phyloP scores from a whole-genome alignment of 208 protist genomes.

The Trypanosoma brucei region DNA sequence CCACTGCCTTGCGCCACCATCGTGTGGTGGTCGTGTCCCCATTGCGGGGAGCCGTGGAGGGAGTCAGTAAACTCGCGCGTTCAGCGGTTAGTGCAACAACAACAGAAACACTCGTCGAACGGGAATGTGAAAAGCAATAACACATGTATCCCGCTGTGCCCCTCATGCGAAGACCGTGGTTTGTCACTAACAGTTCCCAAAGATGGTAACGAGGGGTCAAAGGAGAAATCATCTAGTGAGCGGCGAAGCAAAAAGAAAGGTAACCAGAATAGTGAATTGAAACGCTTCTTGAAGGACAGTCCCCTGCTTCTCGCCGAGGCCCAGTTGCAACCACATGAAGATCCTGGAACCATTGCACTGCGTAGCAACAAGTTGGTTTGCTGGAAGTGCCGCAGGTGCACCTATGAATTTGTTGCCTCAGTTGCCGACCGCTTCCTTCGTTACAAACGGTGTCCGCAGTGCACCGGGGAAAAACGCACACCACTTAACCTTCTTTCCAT shows the following conservation, averaged over 20 bases:
- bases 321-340: slow-evolving; percentile 44
- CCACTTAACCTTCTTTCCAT: slow-evolving; percentile 57
- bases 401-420: slow-evolving; percentile 45
- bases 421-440: slow-evolving; percentile 49
- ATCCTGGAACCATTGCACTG: slow-evolving; percentile 44
- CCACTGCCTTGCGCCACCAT: slow-evolving; percentile 28
- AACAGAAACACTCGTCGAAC: background rate
- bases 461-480: slow-evolving; percentile 35
- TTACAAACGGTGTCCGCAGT: slow-evolving; percentile 69
- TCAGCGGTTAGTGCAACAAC: slow-evolving; percentile 19
- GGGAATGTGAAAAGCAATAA: too few relatives aligned
- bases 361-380: slow-evolving; percentile 37
- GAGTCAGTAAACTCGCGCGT: slow-evolving; percentile 57
- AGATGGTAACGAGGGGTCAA: background rate
- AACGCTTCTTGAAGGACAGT: slow-evolving; percentile 46
- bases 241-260: background rate
- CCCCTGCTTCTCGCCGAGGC: slow-evolving; percentile 45
- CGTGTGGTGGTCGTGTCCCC: slow-evolving; percentile 65
- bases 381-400: slow-evolving; percentile 65
- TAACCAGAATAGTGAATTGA: slow-evolving; percentile 3
- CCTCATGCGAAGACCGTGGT: slow-evolving; percentile 52
- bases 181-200: background rate
- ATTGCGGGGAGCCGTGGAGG: slow-evolving; percentile 51
- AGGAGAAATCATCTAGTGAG: background rate
- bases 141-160: slow-evolving; percentile 34